These are phyloP conservation scores for Sherardia arvensis DNA, from an alignment of 257 asterid species.

Conservation along the genomic window DNA sequence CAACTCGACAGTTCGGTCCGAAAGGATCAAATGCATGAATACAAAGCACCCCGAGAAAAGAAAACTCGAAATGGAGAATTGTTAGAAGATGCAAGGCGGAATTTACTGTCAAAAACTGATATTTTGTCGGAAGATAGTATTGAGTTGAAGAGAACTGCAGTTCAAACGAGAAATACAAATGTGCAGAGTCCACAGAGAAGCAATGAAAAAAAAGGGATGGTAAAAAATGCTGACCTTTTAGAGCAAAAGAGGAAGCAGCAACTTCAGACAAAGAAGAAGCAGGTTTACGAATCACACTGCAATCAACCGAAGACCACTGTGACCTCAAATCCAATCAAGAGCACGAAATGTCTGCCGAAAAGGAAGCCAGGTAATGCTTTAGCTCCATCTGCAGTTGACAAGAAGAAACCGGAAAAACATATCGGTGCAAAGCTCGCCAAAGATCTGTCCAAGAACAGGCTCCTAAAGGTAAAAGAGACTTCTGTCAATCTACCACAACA, in stretches of 20 bases:
- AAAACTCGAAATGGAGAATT: conserved; percentile 13
- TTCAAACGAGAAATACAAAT: conserved; percentile 25
- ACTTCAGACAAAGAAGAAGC: conserved; percentile 31
- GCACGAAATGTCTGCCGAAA: conserved; percentile 23
- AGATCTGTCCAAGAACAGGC: conserved; percentile 20
- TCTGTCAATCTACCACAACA: conserved; percentile 15
- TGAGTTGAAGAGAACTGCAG: conserved; percentile 17
- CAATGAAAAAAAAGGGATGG: conserved; percentile 18
- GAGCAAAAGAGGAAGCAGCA: conserved; percentile 34
- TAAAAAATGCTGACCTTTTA: conserved; percentile 21
- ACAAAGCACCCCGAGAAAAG: conserved; percentile 17
- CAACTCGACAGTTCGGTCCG: conserved; percentile 19
- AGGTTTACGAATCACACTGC: conserved; percentile 26
- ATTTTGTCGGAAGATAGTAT: conserved; percentile 3
- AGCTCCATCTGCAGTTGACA: conserved; percentile 21
- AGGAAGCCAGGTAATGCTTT: conserved; percentile 28
- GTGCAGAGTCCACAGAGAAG: conserved; percentile 21
- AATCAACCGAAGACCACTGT: conserved; percentile 26
- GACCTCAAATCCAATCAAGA: conserved; percentile 31
- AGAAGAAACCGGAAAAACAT: conserved; percentile 20
- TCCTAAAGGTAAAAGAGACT: conserved; percentile 9
- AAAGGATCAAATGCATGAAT: conserved; percentile 21
- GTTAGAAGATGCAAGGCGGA: conserved; percentile 14
- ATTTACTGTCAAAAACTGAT: conserved; percentile 9
- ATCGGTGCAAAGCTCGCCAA: conserved; percentile 22